Evolutionary conservation across 176 grass and related monocot genomes (phyloP), one percentile per base, ranked within the genome.

Genomic region (Alloteropsis semialata): DNA sequence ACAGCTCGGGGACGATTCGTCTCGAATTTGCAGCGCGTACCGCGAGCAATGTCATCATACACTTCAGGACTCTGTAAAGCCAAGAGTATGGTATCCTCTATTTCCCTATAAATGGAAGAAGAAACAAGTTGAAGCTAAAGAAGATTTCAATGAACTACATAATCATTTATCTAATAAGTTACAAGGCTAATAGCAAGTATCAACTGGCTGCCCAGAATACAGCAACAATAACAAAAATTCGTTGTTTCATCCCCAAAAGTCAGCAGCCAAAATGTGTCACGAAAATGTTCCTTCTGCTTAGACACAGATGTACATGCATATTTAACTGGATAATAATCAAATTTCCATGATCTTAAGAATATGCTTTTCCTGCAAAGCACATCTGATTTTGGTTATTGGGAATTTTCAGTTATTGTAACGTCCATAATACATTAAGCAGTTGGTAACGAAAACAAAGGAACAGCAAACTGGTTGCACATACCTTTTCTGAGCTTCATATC

Each of bases 71-170:
- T 93, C 76, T 92, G 96, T 82, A 98, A 79, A 72, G 92, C 92
- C 82, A 95, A 90, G 43, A 98, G 92, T 87, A 98, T 78, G 49
- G 89, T 93, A 69, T 98, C 96, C 72, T 98, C 96, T 93, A 95
- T 93, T 87, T 95, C 92, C 89, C 96, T 98, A 83, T 46, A 82
- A 84, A 88, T 54, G 10, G 24, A 53, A 84, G 13, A 62, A 81
- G 54, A 73, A 46, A 78, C 28, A 81, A 33, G 21, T 50, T 25
- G 27, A 59, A 58, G 28, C 10, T 77, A 65, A 72, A 21, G 75
- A 56, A 2, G 34, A 71, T 37, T 42, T 28, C 0, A 29, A 63
- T 62, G 29, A 14, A 57, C 37, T 49, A 85, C 45, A 72, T 30
- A 65, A 34, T 18, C 41, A 62, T 34, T 76, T 76, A 32, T 28